These are phyloP conservation scores for Solanum tacnaense DNA, from an alignment of 257 asterid genomes.

Conservation along the genomic window DNA sequence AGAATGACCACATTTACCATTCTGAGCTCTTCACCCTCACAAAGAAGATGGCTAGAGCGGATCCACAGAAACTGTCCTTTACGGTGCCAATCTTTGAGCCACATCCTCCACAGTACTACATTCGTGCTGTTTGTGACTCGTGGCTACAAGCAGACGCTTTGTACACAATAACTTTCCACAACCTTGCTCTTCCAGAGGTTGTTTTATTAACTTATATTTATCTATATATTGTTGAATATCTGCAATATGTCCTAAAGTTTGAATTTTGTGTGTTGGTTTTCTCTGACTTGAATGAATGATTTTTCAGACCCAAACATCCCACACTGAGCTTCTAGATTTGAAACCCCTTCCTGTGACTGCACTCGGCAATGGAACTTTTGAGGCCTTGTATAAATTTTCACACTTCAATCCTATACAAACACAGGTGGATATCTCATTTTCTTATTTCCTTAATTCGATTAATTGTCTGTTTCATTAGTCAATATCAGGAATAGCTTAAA, in stretches of 20 bases:
- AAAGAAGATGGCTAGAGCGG: slow-evolving; percentile 80
- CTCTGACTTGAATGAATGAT: neutral
- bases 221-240: neutral
- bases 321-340: slow-evolving; percentile 93
- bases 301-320: slow-evolving; percentile 73
- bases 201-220: slow-evolving; percentile 9
- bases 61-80: slow-evolving; percentile 85
- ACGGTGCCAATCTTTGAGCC: slow-evolving; percentile 98
- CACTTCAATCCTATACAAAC: slow-evolving; percentile 98
- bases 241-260: neutral
- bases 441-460: neutral
- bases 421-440: slow-evolving; percentile 41
- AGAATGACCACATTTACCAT: slow-evolving; percentile 94
- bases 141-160: slow-evolving; percentile 93
- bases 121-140: slow-evolving; percentile 90
- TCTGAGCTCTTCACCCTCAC: slow-evolving; percentile 83
- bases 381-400: slow-evolving; percentile 75
- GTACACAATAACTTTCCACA: slow-evolving; percentile 74
- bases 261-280: neutral
- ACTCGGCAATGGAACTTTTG: slow-evolving; percentile 65
- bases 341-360: slow-evolving; percentile 98
- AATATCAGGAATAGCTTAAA: slow-evolving; percentile 11
- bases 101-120: slow-evolving; percentile 94
- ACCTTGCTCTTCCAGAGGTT: slow-evolving; percentile 95
- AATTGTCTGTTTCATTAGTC: neutral